Conservation (phyloP, 192 early-diverging fungal genomes). For the Thamnidium elegans region DNA sequence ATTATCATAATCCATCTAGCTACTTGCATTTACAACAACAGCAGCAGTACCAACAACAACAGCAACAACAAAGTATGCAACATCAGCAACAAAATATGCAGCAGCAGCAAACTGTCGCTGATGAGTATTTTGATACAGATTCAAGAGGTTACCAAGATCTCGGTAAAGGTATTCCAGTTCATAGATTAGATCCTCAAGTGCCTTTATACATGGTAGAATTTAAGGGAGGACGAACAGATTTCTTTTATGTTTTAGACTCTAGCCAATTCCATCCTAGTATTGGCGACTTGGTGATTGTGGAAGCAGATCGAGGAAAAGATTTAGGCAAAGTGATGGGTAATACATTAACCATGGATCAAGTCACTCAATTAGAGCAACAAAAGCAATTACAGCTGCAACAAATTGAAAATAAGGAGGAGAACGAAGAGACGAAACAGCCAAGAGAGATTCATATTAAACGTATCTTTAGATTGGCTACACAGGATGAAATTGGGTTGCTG, state of each 20-base stretch:
- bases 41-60: neutral
- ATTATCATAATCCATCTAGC: slow-evolving; percentile 1
- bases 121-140: slow-evolving; percentile 43
- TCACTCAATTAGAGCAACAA: slow-evolving; percentile 41
- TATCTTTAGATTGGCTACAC: slow-evolving; percentile 79
- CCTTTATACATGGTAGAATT: slow-evolving; percentile 84
- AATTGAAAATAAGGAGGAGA: slow-evolving; percentile 47
- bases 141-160: slow-evolving; percentile 30
- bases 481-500: slow-evolving; percentile 77
- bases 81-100: slow-evolving; percentile 5
- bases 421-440: slow-evolving; percentile 32
- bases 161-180: slow-evolving; percentile 46
- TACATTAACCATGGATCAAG: slow-evolving; percentile 54
- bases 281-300: slow-evolving; percentile 82
- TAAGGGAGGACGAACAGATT: slow-evolving; percentile 82
- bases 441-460: slow-evolving; percentile 90
- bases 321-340: slow-evolving; percentile 83
- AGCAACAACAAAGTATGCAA: slow-evolving; percentile 4
- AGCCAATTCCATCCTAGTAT: slow-evolving; percentile 44
- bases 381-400: slow-evolving; percentile 42
- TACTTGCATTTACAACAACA: slow-evolving; percentile 3
- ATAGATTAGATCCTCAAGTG: slow-evolving; percentile 45
- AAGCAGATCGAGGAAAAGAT: slow-evolving; percentile 89
- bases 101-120: neutral
- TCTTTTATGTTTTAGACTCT: slow-evolving; percentile 68